phyloP scores from a whole-genome alignment of 306 rosid genomes.

The Cicer yamashitae region DNA sequence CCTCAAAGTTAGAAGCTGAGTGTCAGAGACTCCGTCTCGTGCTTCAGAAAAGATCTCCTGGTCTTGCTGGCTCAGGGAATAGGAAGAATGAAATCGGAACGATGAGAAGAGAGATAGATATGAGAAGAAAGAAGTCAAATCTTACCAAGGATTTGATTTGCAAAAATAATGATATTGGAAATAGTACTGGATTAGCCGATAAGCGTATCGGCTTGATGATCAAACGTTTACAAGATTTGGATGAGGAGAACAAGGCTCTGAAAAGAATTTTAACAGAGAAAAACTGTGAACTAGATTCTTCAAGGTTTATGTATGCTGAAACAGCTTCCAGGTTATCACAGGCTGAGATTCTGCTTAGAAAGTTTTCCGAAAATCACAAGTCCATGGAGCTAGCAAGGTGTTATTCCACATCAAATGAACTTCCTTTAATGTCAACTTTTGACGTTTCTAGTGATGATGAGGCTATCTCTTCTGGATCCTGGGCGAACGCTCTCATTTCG shows the following conservation, averaged over 20 bases:
- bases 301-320: slow-evolving; percentile 56
- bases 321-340: slow-evolving; percentile 67
- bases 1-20: slow-evolving; percentile 70
- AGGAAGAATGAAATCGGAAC: slow-evolving; percentile 53
- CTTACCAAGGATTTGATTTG: slow-evolving; percentile 53
- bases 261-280: slow-evolving; percentile 57
- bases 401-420: slow-evolving; percentile 49
- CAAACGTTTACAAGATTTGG: slow-evolving; percentile 60
- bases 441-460: slow-evolving; percentile 67
- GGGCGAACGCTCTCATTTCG: slow-evolving; percentile 63
- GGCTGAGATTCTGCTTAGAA: slow-evolving; percentile 58
- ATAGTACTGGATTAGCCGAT: slow-evolving; percentile 48
- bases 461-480: slow-evolving; percentile 64
- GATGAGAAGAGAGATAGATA: slow-evolving; percentile 52
- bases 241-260: slow-evolving; percentile 80
- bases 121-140: slow-evolving; percentile 60
- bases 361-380: slow-evolving; percentile 55
- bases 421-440: slow-evolving; percentile 50
- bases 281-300: slow-evolving; percentile 59
- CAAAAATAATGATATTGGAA: slow-evolving; percentile 50
- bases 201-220: slow-evolving; percentile 54
- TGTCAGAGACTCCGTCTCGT: slow-evolving; percentile 66
- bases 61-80: slow-evolving; percentile 46
- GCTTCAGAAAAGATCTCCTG: slow-evolving; percentile 54
- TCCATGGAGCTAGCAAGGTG: slow-evolving; percentile 54